Evolutionary conservation across 441 rosid species (phyloP), one percentile per base, ranked within the genome.

Genomic region (Cnidoscolus chayamansa): DNA sequence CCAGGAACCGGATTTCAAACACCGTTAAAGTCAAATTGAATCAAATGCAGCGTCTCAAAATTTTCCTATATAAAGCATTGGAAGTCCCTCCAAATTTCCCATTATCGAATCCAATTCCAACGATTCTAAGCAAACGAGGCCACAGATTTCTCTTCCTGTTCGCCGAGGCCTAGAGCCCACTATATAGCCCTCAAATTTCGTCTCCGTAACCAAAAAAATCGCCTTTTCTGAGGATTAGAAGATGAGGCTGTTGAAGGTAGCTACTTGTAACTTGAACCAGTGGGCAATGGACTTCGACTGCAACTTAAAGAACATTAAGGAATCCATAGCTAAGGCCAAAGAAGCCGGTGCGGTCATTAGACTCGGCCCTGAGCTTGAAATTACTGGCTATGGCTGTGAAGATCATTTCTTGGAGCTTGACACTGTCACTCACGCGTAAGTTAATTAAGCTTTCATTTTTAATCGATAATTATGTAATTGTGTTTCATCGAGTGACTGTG

Each of bases 351-450:
- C 98, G 8, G 89, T 80, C 31, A 91, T 94, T 53, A 77, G 99
- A 77, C 98, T 92, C 55, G 98, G 99, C 20, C 96, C 99, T 0
- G 98, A 94, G 88, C 98, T 94, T 31, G 99, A 94, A 81, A 75
- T 92, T 80, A 86, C 96, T 68, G 99, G 98, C 73, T 94, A 94
- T 81, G 94, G 99, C 74, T 92, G 98, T 25, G 99, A 94, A 82
- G 99, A 94, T 81, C 99, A 94, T 76, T 92, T 94, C 82, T 78
- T 94, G 78, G 97, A 94, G 76, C 92, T 92, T 4, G 98, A 94
- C 58, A 94, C 99, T 15, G 68, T 89, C 80, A 69, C 81, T 73
- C 99, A 95, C 65, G 85, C 93, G 97, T 94, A 68, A 71, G 84
- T 63, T 15, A 47, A n/a, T 47, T 11, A 3, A 43, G 20, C 11